Conservation (phyloP, 2,329 filamentous ascomycete species). For the Apiospora pterosperma region DNA sequence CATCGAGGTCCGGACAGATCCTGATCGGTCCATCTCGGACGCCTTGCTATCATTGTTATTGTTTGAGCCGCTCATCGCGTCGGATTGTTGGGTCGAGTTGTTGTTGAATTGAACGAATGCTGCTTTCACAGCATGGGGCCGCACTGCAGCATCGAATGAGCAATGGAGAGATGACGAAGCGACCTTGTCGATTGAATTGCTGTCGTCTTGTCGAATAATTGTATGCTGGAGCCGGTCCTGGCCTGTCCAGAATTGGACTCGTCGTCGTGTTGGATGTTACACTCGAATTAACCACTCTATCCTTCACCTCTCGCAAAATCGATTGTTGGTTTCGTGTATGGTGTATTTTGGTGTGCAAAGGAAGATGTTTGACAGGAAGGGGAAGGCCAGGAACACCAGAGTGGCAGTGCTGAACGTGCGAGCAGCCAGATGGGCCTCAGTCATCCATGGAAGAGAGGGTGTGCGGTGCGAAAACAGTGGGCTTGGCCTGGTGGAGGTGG, state of each 20-base stretch:
- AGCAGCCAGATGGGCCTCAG: constrained; percentile 1
- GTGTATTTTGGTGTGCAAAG: not conserved
- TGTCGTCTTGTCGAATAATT: not conserved
- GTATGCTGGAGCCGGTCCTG: not conserved
- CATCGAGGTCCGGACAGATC: constrained; percentile 39
- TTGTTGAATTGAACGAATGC: not conserved
- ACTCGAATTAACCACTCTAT: not conserved
- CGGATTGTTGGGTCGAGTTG: not conserved
- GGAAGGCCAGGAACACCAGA: constrained; percentile 1
- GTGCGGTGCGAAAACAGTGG: constrained; percentile 1
- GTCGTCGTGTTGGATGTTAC: not conserved
- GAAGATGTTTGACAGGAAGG: constrained; percentile 2
- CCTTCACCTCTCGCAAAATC: not conserved
- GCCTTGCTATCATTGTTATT: constrained; percentile 31
- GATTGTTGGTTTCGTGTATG: not conserved
- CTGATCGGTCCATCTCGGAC: constrained; percentile 37
- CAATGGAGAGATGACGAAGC: not conserved
- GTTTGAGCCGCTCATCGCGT: constrained; percentile 3
- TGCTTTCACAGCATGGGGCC: constrained; percentile 5
- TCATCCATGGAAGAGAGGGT: not conserved
- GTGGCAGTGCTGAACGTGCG: constrained; percentile 2
- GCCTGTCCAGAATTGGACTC: constrained; percentile 1
- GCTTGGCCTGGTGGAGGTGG: not conserved
- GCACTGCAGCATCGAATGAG: constrained; percentile 8
- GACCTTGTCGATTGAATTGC: not conserved